Conservation (phyloP, 805 yeast genomes). For the Groenewaldozyma salmanticensis region DNA sequence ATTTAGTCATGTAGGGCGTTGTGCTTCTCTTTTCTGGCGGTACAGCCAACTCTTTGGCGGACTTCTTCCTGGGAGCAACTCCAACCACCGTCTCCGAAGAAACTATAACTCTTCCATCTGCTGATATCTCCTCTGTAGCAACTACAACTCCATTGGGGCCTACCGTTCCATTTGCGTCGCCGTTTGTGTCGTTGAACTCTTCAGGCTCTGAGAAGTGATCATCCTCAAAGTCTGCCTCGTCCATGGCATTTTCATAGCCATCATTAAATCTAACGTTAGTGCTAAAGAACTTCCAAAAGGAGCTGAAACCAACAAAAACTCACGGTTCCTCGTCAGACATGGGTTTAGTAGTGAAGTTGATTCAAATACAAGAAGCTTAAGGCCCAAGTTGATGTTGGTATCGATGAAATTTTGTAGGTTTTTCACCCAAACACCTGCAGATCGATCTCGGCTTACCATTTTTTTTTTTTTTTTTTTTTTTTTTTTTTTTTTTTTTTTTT, state of each 20-base stretch:
- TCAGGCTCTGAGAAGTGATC: constrained; percentile 76
- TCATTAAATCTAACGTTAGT: constrained; percentile 40
- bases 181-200: constrained; percentile 32
- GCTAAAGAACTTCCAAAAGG: neutral
- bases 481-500: too few relatives aligned
- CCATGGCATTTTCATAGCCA: constrained; percentile 27
- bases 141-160: constrained; percentile 18
- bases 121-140: constrained; percentile 42
- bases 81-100: constrained; percentile 49
- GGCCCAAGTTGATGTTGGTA: too few relatives aligned
- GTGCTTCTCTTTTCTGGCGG: constrained; percentile 84
- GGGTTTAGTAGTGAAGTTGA: neutral
- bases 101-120: constrained; percentile 64
- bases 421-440: too few relatives aligned
- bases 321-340: constrained; percentile 36
- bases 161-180: constrained; percentile 29
- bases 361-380: neutral
- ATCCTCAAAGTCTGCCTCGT: constrained; percentile 69
- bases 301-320: neutral
- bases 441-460: too few relatives aligned
- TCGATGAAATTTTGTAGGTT: too few relatives aligned
- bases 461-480: too few relatives aligned
- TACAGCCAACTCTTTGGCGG: constrained; percentile 73
- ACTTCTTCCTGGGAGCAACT: constrained; percentile 41
- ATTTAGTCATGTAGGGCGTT: constrained; percentile 98